Evolutionary conservation across 345 rosid species (phyloP).

Genomic region (Xanthoceras sorbifolium): DNA sequence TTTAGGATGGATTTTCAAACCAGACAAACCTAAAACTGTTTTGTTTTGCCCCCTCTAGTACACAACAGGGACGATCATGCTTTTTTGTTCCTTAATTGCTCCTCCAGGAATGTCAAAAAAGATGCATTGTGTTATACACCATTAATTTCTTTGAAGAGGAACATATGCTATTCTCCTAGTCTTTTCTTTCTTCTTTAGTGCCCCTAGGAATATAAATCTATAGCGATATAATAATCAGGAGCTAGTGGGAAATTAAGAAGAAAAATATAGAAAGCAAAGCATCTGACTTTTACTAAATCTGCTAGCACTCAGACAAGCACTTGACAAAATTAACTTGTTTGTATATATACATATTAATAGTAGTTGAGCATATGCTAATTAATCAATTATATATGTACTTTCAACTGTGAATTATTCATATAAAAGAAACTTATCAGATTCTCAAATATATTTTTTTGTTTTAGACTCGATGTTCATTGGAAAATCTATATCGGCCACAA

Average conservation of each 20-base stretch:
- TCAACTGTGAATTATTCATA: neutral
- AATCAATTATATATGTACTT: neutral
- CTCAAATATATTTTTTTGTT: neutral
- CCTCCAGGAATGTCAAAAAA: conserved; percentile 13
- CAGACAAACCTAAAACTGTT: neutral
- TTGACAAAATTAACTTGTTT: neutral
- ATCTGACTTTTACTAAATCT: conserved; percentile 2
- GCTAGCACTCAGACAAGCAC: neutral
- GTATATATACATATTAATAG: neutral
- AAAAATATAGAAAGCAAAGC: conserved; percentile 4
- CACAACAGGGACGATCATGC: neutral
- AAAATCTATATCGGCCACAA: neutral
- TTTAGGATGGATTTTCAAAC: neutral
- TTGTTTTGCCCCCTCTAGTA: neutral
- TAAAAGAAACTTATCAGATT: neutral
- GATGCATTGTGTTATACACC: neutral
- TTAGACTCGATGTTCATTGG: conserved; percentile 9
- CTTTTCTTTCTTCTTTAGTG: conserved; percentile 1
- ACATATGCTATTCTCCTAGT: conserved; percentile 10
- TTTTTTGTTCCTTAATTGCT: neutral
- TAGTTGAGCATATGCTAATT: conserved; percentile 4
- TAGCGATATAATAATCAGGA: neutral
- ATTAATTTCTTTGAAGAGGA: neutral
- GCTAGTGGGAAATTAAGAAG: neutral
- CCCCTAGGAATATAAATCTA: conserved; percentile 9